These are phyloP conservation scores for Penicillium robsamsonii DNA, from an alignment of 495 filamentous ascomycete genomes.

Conservation along the genomic window DNA sequence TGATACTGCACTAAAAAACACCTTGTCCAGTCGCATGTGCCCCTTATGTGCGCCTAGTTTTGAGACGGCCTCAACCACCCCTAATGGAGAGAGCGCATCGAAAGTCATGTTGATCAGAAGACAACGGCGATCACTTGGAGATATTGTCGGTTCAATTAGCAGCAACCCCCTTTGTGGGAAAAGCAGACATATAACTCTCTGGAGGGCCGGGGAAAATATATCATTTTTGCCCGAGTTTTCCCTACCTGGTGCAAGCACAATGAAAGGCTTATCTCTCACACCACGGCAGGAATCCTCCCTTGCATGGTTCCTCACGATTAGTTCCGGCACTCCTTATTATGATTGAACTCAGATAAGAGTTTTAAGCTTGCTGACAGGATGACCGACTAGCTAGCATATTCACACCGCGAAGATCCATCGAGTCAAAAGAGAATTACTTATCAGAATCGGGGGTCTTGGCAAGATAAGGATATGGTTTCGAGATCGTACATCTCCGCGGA, in stretches of 20 bases:
- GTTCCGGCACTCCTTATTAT: not conserved
- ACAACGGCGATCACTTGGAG: not conserved
- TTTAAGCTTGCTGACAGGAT: not conserved
- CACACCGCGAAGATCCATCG: not conserved
- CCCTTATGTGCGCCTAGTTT: slow-evolving; percentile 49
- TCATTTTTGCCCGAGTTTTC: not conserved
- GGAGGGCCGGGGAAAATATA: not conserved
- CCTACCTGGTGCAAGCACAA: not conserved
- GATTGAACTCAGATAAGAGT: slow-evolving; percentile 6
- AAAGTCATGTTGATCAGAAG: slow-evolving; percentile 21
- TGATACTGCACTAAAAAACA: slow-evolving; percentile 54
- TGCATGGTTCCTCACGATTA: not conserved
- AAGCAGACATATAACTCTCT: not conserved
- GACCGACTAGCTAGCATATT: slow-evolving; percentile 12
- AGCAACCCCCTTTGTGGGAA: not conserved
- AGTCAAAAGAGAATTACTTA: slow-evolving; percentile 7
- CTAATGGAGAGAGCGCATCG: slow-evolving; percentile 43
- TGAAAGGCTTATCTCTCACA: slow-evolving; percentile 2
- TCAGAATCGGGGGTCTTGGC: slow-evolving; percentile 7
- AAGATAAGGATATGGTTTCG: slow-evolving; percentile 11
- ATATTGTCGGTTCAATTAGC: not conserved
- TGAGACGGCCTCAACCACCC: slow-evolving; percentile 47
- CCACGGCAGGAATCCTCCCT: not conserved
- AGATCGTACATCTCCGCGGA: slow-evolving; percentile 6
- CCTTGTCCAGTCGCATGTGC: slow-evolving; percentile 52